Percentiles rank a stretch among this genome's conserved stretches.
These are phyloP conservation scores for Shiraia sp. DNA, from an alignment of 2,329 filamentous ascomycete species.

Conservation along the genomic window DNA sequence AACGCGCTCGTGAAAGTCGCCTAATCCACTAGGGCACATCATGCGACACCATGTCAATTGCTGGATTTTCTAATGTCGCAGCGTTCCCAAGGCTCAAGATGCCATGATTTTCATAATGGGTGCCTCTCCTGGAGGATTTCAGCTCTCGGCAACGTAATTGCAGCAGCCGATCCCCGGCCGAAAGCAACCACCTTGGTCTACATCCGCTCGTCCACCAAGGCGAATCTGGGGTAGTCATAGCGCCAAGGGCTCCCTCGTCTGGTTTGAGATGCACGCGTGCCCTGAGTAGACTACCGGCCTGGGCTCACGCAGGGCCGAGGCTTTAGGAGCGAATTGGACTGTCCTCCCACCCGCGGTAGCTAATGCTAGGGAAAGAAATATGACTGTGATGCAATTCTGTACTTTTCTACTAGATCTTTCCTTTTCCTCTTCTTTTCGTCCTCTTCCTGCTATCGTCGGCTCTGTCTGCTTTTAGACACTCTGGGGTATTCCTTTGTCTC, in stretches of 20 bases:
- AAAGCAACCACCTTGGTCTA: constrained; percentile 24
- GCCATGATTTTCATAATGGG: neutral
- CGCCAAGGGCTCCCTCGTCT: constrained; percentile 22
- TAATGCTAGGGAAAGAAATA: constrained; percentile 12
- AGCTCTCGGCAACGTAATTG: constrained; percentile 14
- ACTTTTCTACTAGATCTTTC: constrained; percentile 9
- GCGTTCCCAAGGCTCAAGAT: neutral
- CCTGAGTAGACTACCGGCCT: constrained; percentile 20
- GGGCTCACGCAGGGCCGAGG: constrained; percentile 41
- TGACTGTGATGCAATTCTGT: constrained; percentile 28
- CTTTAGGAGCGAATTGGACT: constrained; percentile 28
- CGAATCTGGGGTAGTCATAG: constrained; percentile 35
- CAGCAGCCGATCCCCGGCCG: constrained; percentile 36
- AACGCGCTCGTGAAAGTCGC: constrained; percentile 17
- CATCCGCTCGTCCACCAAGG: constrained; percentile 42
- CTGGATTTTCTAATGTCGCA: neutral
- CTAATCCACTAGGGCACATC: neutral
- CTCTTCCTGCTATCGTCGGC: constrained; percentile 4
- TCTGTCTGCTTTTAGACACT: constrained; percentile 7
- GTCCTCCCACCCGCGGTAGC: constrained; percentile 40
- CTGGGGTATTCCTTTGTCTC: constrained; percentile 23
- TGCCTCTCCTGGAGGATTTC: neutral
- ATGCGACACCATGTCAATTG: neutral
- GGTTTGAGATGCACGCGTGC: constrained; percentile 22
- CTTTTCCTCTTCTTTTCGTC: constrained; percentile 7